Conservation (phyloP, 129 eudicot genomes). For the Tanacetum coccineum region DNA sequence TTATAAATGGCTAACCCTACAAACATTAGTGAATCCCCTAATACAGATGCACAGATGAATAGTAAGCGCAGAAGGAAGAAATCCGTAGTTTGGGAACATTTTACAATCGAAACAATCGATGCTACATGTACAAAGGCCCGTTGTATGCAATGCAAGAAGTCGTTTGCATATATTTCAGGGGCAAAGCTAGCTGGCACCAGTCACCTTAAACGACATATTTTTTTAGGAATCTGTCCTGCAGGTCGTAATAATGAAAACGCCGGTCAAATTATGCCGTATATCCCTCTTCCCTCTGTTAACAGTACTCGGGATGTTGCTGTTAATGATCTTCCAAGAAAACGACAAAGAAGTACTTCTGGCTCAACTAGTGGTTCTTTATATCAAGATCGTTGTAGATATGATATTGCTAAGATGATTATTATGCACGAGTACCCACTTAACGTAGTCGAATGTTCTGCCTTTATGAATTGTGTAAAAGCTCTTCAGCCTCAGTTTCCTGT, state of each 20-base stretch:
- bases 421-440: conserved; percentile 71
- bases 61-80: conserved; percentile 61
- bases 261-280: conserved; percentile 18
- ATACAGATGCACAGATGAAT: conserved; percentile 28
- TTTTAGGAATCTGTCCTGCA: conserved; percentile 67
- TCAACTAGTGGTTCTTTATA: conserved; percentile 23
- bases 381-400: conserved; percentile 43
- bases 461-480: conserved; percentile 39
- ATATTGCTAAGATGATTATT: conserved; percentile 75
- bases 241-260: conserved; percentile 33
- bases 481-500: conserved; percentile 55
- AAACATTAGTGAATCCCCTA: conserved; percentile 25
- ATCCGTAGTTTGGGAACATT: conserved; percentile 89
- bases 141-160: conserved; percentile 76
- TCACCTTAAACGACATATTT: conserved; percentile 83
- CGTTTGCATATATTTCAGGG: conserved; percentile 70
- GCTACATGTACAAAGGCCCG: conserved; percentile 54
- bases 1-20: conserved; percentile 42
- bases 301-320: conserved; percentile 21
- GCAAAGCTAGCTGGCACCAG: conserved; percentile 77
- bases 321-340: conserved; percentile 48
- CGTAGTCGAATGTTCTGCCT: conserved; percentile 64
- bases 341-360: conserved; percentile 32
- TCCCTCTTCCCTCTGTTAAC: conserved; percentile 28
- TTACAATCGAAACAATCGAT: conserved; percentile 51